Percentiles rank a stretch among this genome's conserved stretches.
phyloP scores from a whole-genome alignment of 2,329 filamentous ascomycete species.

The Paraconiothyrium sp. region DNA sequence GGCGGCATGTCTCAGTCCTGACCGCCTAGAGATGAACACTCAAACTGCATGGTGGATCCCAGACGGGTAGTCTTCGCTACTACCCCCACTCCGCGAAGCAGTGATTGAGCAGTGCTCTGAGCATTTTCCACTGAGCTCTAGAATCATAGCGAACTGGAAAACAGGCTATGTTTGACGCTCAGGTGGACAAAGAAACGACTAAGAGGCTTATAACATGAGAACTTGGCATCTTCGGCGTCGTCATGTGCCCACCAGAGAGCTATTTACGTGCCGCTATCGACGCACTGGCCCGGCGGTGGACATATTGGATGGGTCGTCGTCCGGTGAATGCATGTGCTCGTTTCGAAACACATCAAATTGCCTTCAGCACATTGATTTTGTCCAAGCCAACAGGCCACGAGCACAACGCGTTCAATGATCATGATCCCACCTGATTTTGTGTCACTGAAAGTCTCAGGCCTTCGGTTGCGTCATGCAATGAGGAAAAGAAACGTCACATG shows the following conservation, averaged over 20 bases:
- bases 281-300: slow-evolving; percentile 40
- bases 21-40: slow-evolving; percentile 35
- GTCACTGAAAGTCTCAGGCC: background rate
- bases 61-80: slow-evolving; percentile 21
- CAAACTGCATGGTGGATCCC: slow-evolving; percentile 29
- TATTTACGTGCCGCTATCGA: slow-evolving; percentile 27
- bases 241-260: slow-evolving; percentile 23
- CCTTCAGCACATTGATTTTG: slow-evolving; percentile 2
- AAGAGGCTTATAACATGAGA: slow-evolving; percentile 12
- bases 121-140: slow-evolving; percentile 24
- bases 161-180: background rate
- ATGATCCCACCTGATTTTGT: background rate
- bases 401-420: slow-evolving; percentile 22
- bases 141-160: slow-evolving; percentile 19
- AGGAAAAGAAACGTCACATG: background rate
- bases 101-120: slow-evolving; percentile 19
- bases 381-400: slow-evolving; percentile 26
- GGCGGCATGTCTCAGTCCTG: slow-evolving; percentile 41
- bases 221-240: slow-evolving; percentile 18
- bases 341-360: slow-evolving; percentile 10
- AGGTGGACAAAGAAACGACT: background rate
- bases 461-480: slow-evolving; percentile 2
- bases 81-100: slow-evolving; percentile 26
- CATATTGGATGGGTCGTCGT: slow-evolving; percentile 31
- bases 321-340: slow-evolving; percentile 23